A percentile compares a stretch with the other conserved stretches of the same genome.
These are phyloP conservation scores for Neurospora tetrasperma DNA, from an alignment of 495 filamentous ascomycete species.

Conservation along the genomic window DNA sequence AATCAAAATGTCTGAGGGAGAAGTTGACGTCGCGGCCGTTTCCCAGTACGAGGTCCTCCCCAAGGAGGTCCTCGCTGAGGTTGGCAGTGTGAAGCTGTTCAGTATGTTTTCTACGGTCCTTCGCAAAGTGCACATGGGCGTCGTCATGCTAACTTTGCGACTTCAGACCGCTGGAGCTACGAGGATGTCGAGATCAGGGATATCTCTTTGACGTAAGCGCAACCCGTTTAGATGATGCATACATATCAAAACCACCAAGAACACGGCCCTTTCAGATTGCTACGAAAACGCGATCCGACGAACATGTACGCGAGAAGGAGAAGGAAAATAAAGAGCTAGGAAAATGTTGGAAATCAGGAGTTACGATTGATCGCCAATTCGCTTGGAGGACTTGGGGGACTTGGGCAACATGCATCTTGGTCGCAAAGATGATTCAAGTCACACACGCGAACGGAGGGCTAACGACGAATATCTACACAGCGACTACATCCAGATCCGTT, in stretches of 20 bases:
- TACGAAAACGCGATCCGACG: neutral
- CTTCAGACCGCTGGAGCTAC: constrained; percentile 56
- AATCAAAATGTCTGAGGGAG: constrained; percentile 89
- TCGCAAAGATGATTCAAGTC: neutral
- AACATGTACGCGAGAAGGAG: neutral
- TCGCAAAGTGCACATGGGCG: constrained; percentile 20
- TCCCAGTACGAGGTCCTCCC: constrained; percentile 72
- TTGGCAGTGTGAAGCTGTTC: constrained; percentile 96
- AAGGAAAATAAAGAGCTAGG: neutral
- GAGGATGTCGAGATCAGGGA: constrained; percentile 99
- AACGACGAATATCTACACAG: constrained; percentile 45
- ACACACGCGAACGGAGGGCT: constrained; percentile 24
- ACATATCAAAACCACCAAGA: neutral
- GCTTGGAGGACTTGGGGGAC: neutral
- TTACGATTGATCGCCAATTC: neutral
- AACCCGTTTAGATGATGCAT: constrained; percentile 1
- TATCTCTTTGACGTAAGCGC: constrained; percentile 95
- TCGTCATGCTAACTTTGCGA: constrained; percentile 20
- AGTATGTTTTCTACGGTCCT: constrained; percentile 32
- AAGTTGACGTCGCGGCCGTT: constrained; percentile 80
- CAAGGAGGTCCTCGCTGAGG: constrained; percentile 84
- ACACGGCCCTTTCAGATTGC: neutral
- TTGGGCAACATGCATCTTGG: neutral
- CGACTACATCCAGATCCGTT: constrained; percentile 99
- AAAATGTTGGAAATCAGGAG: neutral